A percentile compares a stretch with the other conserved stretches of the same genome.
phyloP scores from a whole-genome alignment of 1,284 basidiomycete genomes.

The Ustilago curta region DNA sequence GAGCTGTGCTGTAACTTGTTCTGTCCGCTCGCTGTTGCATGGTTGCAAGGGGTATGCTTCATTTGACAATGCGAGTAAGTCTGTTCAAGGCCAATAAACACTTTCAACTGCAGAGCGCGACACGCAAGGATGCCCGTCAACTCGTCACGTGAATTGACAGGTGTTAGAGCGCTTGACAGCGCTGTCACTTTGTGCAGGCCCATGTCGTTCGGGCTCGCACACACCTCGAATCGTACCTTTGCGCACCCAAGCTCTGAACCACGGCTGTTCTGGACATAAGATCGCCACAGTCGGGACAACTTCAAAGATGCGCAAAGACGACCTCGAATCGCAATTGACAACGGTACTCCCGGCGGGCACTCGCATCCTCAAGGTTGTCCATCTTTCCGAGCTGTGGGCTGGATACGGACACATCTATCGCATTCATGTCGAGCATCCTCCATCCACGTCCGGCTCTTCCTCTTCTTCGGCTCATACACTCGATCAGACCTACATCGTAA shows the following conservation, averaged over 20 bases:
- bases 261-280: neutral
- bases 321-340: slow-evolving; percentile 8
- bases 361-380: slow-evolving; percentile 9
- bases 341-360: slow-evolving; percentile 19
- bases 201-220: neutral
- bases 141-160: slow-evolving; percentile 11
- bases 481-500: slow-evolving; percentile 31
- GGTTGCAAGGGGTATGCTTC: neutral
- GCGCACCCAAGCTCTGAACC: neutral
- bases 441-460: neutral
- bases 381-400: slow-evolving; percentile 46
- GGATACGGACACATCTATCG: slow-evolving; percentile 48
- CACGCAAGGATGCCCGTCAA: neutral
- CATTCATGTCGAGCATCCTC: slow-evolving; percentile 16
- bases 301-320: slow-evolving; percentile 19
- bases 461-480: neutral
- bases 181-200: slow-evolving; percentile 23
- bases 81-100: too few species aligned
- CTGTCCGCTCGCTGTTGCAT: neutral
- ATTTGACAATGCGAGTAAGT: too few species aligned
- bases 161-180: neutral
- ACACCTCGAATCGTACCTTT: neutral
- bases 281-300: too few species aligned
- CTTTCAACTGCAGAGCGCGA: slow-evolving; percentile 7
- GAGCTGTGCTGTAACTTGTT: neutral